Base-by-base conservation (phyloP, 805 yeast genomes). In the Ogataea populi-albae region DNA sequence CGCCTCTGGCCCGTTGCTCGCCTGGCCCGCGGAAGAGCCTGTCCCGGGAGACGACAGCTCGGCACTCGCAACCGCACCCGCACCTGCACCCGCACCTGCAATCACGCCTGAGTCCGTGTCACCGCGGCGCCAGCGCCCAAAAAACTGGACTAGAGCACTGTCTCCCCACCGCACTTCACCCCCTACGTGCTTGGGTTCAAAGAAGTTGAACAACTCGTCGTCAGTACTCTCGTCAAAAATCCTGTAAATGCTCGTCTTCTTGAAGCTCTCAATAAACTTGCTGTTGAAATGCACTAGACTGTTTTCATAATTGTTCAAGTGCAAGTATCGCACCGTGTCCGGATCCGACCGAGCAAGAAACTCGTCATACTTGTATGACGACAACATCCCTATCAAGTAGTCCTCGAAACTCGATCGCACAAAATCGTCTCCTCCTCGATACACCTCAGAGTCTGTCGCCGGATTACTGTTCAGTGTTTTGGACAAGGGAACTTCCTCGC, bases 381-480 rank as follows among this genome's bases (percentile, higher is more conserved):
- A 69, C 17, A 91, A 57, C 44, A 93, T 57, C 8, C 94, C 86
- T 40, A 83, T 72, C 17, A 89, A 61, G 54, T 93, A 93, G 51
- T 89, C 97, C 54, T 93, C 98, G 59, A 91, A 89, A 50, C 80
- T 87, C 62, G 79, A 73, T 34, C 98, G 65, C 21, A 93, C 80
- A 53, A 81, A 86, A 59, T 93, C 98, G 51, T 93, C 98, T 47
- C 86, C 79, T 3, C 91, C 91, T 28, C 63, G 61, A 52, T 71
- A 82, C 17, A 30, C 36, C 9, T 54, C 55, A 15, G 58, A 53
- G 31, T 39, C 73, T 72, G 34, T 74, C 48, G 47, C 71, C 59
- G 43, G 62, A 67, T 41, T 60, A 26, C 38, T 45, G 30, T 54
- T 58, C 28, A 53, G 28, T 2, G 60, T 55, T 16, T 49, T 57